A percentile compares a stretch with the other conserved stretches of the same genome.
Conservation (phyloP, 2,329 filamentous ascomycete genomes). For the Neopestalotiopsis sp. region DNA sequence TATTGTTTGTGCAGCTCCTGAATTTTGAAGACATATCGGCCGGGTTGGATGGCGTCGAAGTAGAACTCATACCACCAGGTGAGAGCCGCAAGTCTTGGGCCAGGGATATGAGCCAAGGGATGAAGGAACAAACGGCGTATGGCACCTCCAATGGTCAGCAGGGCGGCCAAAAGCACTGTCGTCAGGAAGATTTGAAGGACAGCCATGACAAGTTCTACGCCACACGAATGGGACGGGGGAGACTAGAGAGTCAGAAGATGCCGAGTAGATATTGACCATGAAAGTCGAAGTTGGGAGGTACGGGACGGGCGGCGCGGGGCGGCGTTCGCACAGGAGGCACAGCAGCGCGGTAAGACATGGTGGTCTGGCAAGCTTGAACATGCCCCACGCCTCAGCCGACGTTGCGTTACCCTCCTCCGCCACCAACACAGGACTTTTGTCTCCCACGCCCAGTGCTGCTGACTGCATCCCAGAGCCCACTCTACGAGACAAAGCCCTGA, state of each 20-base stretch:
- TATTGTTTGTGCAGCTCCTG: constrained; percentile 30
- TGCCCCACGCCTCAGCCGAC: background rate
- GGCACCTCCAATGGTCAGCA: constrained; percentile 21
- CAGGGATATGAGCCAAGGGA: constrained; percentile 24
- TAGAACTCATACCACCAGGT: constrained; percentile 32
- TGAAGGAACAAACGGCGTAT: constrained; percentile 13
- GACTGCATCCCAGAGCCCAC: too few relatives aligned
- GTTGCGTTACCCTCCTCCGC: background rate
- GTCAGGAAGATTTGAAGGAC: constrained; percentile 29
- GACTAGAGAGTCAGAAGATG: constrained; percentile 22
- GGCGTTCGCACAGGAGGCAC: constrained; percentile 3
- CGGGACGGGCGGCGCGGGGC: constrained; percentile 18
- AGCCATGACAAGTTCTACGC: constrained; percentile 30
- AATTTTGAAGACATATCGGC: constrained; percentile 29
- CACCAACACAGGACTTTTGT: background rate
- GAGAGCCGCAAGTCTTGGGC: constrained; percentile 31
- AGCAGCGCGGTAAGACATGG: background rate
- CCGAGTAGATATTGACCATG: constrained; percentile 23
- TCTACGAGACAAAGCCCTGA: too few relatives aligned
- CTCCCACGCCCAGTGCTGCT: too few relatives aligned
- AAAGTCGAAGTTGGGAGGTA: constrained; percentile 28
- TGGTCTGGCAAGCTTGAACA: background rate
- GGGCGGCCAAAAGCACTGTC: constrained; percentile 30
- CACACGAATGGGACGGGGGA: constrained; percentile 26
- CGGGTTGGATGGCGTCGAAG: constrained; percentile 28